Base-by-base conservation (phyloP, 2,329 filamentous ascomycete genomes). In the Pyricularia grisea region DNA sequence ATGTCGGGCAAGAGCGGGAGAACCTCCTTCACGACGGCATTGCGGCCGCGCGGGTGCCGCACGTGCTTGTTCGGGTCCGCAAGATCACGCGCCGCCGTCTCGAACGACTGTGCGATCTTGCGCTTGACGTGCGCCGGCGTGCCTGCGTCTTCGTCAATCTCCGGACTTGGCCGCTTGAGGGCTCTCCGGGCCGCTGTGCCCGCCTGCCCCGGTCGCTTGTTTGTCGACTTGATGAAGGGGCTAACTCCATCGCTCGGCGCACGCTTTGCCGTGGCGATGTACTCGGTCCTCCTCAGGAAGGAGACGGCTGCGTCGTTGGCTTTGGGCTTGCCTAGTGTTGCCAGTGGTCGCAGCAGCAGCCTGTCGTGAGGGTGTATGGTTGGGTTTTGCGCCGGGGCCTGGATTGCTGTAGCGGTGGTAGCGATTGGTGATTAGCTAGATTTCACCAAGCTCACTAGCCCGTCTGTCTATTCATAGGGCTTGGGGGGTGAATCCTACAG, bases 271-370 rank as follows among this genome's bases (percentile, higher is more conserved):
- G 82, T 76, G 33, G 81, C 81, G 75, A 97, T 97, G 81, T 98
- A 98, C 79, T 99, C 95, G 69, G 95, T 98, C 75, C 94, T 89
- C 70, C 95, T 92, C 73, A 99, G 86, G 85, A 99, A 99, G 72
- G 93, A 97, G 68, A 97, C 93, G 72, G 90, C 90, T 23, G 90
- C 85, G 71, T 92, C 91, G 71, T 88, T 87, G 61, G 88, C 86
- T 73, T 92, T 92, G 64, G 90, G 90, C 79, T 97, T 97, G 74
- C 93, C 93, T 27, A 99, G 86, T 66, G 92, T 89, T 50, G 93
- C 88, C 50, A 97, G 87, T 6, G 93, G 91, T 76, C 93, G 88
- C 71, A 99, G 87, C 68, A 99, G 89, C 14, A 88, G 86, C 72
- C 92, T 88, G 81, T 99, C 95, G 75, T 91, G 90, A 9, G 94